A percentile compares a stretch with the other conserved stretches of the same genome.
Conservation (phyloP, 2,329 filamentous ascomycete species). For the Allantophomopsis lycopodina region DNA sequence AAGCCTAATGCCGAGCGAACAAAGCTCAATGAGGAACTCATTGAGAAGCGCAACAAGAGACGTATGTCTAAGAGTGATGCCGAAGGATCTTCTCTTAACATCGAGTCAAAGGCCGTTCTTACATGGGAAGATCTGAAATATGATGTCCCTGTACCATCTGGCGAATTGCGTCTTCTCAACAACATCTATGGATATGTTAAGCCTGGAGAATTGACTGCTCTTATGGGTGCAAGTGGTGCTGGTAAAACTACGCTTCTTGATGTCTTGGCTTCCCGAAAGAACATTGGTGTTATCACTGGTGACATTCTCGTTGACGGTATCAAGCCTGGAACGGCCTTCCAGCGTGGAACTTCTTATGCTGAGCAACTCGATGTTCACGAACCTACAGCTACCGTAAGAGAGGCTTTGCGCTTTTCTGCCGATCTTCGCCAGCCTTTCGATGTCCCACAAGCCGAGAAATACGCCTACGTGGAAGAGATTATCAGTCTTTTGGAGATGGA, state of each 20-base stretch:
- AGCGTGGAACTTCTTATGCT: slow-evolving; percentile 49
- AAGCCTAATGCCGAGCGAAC: slow-evolving; percentile 56
- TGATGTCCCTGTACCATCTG: slow-evolving; percentile 39
- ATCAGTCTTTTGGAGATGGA: slow-evolving; percentile 52
- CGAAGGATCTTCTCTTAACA: slow-evolving; percentile 32
- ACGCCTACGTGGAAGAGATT: slow-evolving; percentile 52
- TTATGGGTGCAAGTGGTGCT: slow-evolving; percentile 49
- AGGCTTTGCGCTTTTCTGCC: slow-evolving; percentile 53
- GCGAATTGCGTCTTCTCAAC: slow-evolving; percentile 33
- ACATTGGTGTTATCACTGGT: slow-evolving; percentile 48
- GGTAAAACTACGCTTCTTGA: slow-evolving; percentile 56
- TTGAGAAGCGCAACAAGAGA: slow-evolving; percentile 42
- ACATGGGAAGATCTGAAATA: slow-evolving; percentile 85
- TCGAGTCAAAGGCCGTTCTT: slow-evolving; percentile 51
- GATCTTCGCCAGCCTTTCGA: slow-evolving; percentile 47
- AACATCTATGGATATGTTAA: slow-evolving; percentile 49
- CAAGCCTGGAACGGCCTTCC: slow-evolving; percentile 42
- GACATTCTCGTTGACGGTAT: slow-evolving; percentile 49
- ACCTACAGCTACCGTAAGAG: slow-evolving; percentile 45
- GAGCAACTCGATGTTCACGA: slow-evolving; percentile 55
- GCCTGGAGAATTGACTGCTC: slow-evolving; percentile 44
- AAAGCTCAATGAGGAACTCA: slow-evolving; percentile 48
- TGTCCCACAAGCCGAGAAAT: slow-evolving; percentile 43
- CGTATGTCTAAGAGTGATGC: slow-evolving; percentile 30
- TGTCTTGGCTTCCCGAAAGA: slow-evolving; percentile 48